These are phyloP conservation scores for Calonectria fujianensis DNA, from an alignment of 2,329 filamentous ascomycete species.

Conservation along the genomic window DNA sequence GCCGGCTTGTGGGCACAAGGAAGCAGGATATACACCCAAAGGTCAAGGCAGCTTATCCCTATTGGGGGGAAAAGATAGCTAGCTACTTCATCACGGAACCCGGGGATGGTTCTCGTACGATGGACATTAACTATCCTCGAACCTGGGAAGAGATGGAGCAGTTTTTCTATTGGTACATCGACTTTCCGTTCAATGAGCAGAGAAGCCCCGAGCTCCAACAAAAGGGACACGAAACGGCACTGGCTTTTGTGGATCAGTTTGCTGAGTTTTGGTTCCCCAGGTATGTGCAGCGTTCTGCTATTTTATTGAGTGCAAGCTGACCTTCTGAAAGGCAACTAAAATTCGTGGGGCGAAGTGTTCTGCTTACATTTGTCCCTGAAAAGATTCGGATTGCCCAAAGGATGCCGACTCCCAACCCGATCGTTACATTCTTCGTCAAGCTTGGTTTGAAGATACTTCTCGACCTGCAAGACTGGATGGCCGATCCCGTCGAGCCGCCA, in stretches of 20 bases:
- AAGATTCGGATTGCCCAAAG: background rate
- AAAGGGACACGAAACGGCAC: constrained; percentile 12
- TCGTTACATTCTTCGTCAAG: background rate
- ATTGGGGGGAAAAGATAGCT: background rate
- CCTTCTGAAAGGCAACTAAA: background rate
- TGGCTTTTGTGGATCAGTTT: constrained; percentile 16
- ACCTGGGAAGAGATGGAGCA: constrained; percentile 16
- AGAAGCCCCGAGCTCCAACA: constrained; percentile 17
- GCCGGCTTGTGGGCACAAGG: background rate
- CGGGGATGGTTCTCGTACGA: background rate
- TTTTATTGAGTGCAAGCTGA: background rate
- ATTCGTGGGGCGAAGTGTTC: constrained; percentile 3
- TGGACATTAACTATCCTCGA: constrained; percentile 2
- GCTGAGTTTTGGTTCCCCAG: constrained; percentile 16
- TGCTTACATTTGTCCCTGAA: constrained; percentile 7
- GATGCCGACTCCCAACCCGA: background rate
- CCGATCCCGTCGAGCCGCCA: constrained; percentile 1
- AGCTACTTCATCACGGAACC: constrained; percentile 1
- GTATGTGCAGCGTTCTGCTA: no score
- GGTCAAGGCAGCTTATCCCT: background rate
- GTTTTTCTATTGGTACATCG: constrained; percentile 14
- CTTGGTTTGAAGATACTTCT: constrained; percentile 12
- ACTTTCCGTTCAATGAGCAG: constrained; percentile 5
- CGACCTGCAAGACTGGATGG: constrained; percentile 4
- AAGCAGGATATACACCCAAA: background rate